phyloP scores from a whole-genome alignment of 106 monocot genomes.

The Dactylorhiza incarnata region DNA sequence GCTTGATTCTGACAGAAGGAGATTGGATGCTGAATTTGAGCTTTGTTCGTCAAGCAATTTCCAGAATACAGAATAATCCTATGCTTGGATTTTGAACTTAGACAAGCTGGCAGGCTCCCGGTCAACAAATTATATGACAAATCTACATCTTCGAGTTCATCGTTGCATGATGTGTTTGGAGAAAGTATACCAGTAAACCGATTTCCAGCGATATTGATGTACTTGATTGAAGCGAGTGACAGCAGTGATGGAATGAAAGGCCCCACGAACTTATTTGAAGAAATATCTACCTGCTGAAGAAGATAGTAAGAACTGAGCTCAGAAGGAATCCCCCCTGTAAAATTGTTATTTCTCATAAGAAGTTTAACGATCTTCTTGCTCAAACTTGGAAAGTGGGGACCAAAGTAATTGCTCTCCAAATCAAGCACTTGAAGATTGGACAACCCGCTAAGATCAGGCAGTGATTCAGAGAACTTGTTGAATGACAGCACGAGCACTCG shows the following conservation, averaged over 20 bases:
- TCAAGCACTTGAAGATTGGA: constrained; percentile 80
- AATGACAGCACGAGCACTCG: constrained; percentile 58
- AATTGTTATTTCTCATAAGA: constrained; percentile 64
- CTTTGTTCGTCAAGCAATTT: constrained; percentile 58
- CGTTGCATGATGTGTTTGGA: constrained; percentile 60
- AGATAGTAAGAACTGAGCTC: constrained; percentile 44
- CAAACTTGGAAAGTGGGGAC: constrained; percentile 71
- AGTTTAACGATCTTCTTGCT: constrained; percentile 64
- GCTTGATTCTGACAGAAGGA: constrained; percentile 75
- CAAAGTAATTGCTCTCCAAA: constrained; percentile 67
- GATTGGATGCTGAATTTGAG: constrained; percentile 51
- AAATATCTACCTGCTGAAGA: constrained; percentile 65
- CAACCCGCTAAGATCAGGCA: constrained; percentile 68
- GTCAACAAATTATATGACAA: constrained; percentile 75
- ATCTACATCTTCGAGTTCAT: constrained; percentile 49
- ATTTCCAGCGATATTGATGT: constrained; percentile 66
- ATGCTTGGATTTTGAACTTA: constrained; percentile 17
- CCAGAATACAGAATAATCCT: constrained; percentile 33
- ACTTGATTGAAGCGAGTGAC: constrained; percentile 59
- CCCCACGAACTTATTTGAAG: constrained; percentile 78
- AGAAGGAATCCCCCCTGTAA: constrained; percentile 56
- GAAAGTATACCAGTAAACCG: constrained; percentile 85
- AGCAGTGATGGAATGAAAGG: constrained; percentile 60
- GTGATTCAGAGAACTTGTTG: constrained; percentile 48
- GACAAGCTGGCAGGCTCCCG: constrained; percentile 66